Percentiles rank a stretch among this genome's conserved stretches.
Evolutionary conservation across 2,329 filamentous ascomycete species (phyloP).

Genomic region (Sclerotinia trifoliorum): DNA sequence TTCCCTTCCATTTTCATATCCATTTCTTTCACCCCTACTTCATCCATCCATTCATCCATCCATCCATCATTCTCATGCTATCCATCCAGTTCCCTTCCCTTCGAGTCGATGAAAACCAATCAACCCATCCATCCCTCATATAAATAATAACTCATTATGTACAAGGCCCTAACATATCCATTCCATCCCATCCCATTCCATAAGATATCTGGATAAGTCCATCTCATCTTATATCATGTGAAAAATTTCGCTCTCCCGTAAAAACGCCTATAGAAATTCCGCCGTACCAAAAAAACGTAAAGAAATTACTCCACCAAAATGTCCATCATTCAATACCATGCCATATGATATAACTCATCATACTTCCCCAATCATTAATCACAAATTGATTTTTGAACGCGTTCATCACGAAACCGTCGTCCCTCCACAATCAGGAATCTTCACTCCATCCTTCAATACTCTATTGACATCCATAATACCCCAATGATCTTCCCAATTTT

Average conservation of each 20-base stretch:
- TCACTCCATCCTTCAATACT: constrained; percentile 78
- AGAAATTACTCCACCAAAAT: constrained; percentile 6
- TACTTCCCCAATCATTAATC: background rate
- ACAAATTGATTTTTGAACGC: background rate
- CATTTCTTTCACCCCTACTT: background rate
- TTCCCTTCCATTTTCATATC: too few species aligned
- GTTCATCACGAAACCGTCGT: constrained; percentile 44
- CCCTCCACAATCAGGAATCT: constrained; percentile 83
- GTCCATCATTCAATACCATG: background rate
- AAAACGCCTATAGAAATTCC: constrained; percentile 8
- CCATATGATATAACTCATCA: background rate
- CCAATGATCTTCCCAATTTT: constrained; percentile 95
- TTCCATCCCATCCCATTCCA: background rate
- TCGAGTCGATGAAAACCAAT: background rate
- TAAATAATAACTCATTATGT: constrained; percentile 9
- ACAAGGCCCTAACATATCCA: background rate
- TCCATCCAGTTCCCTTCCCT: background rate
- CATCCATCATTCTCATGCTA: background rate
- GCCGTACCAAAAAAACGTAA: background rate
- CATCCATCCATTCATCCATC: background rate
- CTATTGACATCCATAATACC: constrained; percentile 83
- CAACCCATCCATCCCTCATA: background rate
- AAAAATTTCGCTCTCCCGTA: background rate
- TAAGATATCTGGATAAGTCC: background rate
- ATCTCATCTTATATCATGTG: background rate